Evolutionary conservation across 768 basidiomycete genomes (phyloP).

Genomic region (Tylopilus cervinicoccineus): DNA sequence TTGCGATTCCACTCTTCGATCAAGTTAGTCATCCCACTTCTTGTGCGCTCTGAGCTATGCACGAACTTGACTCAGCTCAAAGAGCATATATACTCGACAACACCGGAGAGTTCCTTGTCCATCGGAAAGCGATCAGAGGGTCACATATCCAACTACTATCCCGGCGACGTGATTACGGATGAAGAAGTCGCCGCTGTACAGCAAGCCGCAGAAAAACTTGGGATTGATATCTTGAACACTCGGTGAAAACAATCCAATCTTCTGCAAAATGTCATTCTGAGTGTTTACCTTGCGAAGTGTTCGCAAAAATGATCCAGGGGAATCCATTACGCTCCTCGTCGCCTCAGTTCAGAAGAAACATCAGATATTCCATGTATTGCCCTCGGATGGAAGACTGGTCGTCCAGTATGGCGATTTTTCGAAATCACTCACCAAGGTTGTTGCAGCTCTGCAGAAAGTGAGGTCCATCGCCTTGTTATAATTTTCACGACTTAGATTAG

Average conservation of each 20-base stretch:
- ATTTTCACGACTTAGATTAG: neutral
- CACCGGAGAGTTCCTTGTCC: conserved; percentile 63
- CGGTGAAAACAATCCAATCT: conserved; percentile 47
- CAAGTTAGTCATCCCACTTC: conserved; percentile 37
- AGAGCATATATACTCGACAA: conserved; percentile 65
- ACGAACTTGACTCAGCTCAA: conserved; percentile 46
- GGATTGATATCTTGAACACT: conserved; percentile 78
- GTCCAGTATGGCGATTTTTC: conserved; percentile 78
- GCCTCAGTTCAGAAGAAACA: conserved; percentile 58
- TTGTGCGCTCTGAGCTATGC: neutral
- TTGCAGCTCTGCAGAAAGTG: conserved; percentile 58
- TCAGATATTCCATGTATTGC: conserved; percentile 42
- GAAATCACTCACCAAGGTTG: conserved; percentile 48
- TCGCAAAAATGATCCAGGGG: conserved; percentile 55
- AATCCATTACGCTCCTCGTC: conserved; percentile 70
- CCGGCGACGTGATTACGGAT: conserved; percentile 67
- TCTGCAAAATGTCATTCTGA: neutral
- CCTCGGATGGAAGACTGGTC: conserved; percentile 47
- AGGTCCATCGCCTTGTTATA: neutral
- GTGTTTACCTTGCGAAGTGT: conserved; percentile 47
- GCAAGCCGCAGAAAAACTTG: conserved; percentile 66
- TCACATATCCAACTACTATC: conserved; percentile 83
- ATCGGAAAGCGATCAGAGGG: conserved; percentile 79
- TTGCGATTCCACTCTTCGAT: conserved; percentile 59
- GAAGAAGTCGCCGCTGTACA: conserved; percentile 77